phyloP scores from a whole-genome alignment of 2,329 filamentous ascomycete species.

The Rutstroemia sp. region DNA sequence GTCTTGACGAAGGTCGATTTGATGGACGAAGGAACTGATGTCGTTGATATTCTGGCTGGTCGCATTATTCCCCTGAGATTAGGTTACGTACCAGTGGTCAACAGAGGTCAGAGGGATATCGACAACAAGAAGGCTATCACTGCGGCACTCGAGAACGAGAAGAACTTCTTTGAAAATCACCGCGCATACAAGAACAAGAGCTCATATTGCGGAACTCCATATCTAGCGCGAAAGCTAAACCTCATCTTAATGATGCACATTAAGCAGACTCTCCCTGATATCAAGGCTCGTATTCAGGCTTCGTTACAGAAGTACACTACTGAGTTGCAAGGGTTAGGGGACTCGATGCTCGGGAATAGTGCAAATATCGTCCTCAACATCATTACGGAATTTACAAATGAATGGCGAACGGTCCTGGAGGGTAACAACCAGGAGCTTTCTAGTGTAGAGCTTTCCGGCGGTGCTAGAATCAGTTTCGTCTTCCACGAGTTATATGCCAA shows the following conservation, averaged over 20 bases:
- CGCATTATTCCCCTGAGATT: constrained; percentile 92
- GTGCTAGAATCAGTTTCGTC: constrained; percentile 97
- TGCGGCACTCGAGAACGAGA: constrained; percentile 85
- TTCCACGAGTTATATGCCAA: constrained; percentile 99
- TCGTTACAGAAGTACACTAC: constrained; percentile 85
- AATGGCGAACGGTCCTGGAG: constrained; percentile 92
- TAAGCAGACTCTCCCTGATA: constrained; percentile 97
- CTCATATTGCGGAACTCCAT: constrained; percentile 96
- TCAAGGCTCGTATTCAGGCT: constrained; percentile 92
- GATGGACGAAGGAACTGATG: constrained; percentile 98
- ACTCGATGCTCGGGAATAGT: constrained; percentile 92
- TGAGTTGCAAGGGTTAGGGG: constrained; percentile 77
- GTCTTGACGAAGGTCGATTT: constrained; percentile 97
- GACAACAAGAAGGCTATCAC: constrained; percentile 96
- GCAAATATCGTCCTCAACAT: constrained; percentile 97
- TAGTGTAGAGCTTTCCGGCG: constrained; percentile 87
- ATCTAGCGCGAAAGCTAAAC: constrained; percentile 93
- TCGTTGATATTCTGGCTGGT: constrained; percentile 95
- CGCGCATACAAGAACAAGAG: constrained; percentile 98
- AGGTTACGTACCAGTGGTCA: constrained; percentile 96
- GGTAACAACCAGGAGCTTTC: constrained; percentile 96
- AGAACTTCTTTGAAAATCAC: constrained; percentile 96
- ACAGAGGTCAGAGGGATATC: constrained; percentile 95
- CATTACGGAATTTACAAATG: constrained; percentile 97
- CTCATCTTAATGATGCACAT: constrained; percentile 99